phyloP scores from a whole-genome alignment of 495 filamentous ascomycete species.

The Aspergillus asperescens region DNA sequence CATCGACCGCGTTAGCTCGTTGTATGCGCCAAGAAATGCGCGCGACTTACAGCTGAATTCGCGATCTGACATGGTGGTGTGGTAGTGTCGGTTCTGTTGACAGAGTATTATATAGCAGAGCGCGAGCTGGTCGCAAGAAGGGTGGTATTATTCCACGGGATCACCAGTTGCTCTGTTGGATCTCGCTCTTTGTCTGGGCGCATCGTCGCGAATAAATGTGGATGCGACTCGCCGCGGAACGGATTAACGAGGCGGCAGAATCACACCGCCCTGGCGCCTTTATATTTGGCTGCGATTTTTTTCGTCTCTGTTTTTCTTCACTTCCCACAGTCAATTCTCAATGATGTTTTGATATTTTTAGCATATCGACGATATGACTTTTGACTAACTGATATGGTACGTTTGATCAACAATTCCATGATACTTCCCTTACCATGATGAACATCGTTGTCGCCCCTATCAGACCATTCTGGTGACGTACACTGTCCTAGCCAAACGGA shows the following conservation, averaged over 20 bases:
- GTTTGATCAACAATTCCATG: slow-evolving; percentile 17
- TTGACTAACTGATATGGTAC: slow-evolving; percentile 37
- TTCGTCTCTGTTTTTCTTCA: slow-evolving; percentile 21
- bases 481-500: slow-evolving; percentile 90
- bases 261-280: slow-evolving; percentile 26
- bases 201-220: slow-evolving; percentile 12
- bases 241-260: slow-evolving; percentile 30
- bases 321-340: slow-evolving; percentile 13
- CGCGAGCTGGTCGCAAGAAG: neutral
- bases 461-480: slow-evolving; percentile 84
- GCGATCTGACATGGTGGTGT: slow-evolving; percentile 74
- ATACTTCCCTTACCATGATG: slow-evolving; percentile 58
- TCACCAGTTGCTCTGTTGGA: neutral
- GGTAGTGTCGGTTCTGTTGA: too few species aligned
- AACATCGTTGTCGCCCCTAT: slow-evolving; percentile 90
- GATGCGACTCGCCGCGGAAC: slow-evolving; percentile 21
- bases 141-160: neutral
- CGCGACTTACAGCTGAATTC: slow-evolving; percentile 70
- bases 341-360: neutral
- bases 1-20: slow-evolving; percentile 22
- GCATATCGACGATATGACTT: neutral
- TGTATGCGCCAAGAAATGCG: slow-evolving; percentile 18
- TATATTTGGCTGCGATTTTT: slow-evolving; percentile 26
- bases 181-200: neutral
- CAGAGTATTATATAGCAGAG: too few species aligned